A percentile compares a stretch with the other conserved stretches of the same genome.
Conservation (phyloP, 148 eudicot genomes). For the Rhododendron griersonianum region DNA sequence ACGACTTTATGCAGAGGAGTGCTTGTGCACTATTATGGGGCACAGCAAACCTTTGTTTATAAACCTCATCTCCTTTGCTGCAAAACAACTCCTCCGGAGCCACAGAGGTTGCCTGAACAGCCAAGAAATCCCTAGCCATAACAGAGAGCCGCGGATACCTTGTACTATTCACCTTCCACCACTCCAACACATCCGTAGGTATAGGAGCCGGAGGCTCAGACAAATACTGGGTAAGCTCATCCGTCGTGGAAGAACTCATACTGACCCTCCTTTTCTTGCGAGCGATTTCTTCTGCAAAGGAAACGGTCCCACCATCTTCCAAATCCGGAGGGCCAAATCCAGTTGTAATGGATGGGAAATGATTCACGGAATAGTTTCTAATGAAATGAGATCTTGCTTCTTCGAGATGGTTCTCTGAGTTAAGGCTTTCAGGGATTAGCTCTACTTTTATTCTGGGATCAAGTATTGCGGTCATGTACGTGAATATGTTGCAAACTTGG, state of each 20-base stretch:
- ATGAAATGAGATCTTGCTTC: conserved; percentile 65
- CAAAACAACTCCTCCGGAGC: conserved; percentile 67
- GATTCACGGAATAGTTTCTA: conserved; percentile 51
- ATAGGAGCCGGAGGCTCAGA: conserved; percentile 78
- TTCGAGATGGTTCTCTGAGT: conserved; percentile 49
- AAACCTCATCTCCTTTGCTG: conserved; percentile 60
- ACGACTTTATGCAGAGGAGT: conserved; percentile 60
- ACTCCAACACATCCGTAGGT: conserved; percentile 62
- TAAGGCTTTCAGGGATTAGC: conserved; percentile 69
- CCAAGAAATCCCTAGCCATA: conserved; percentile 82
- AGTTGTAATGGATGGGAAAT: conserved; percentile 41
- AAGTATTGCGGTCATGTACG: conserved; percentile 78
- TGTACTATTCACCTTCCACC: conserved; percentile 77
- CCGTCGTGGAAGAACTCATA: conserved; percentile 46
- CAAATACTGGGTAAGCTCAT: conserved; percentile 73
- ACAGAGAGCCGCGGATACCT: conserved; percentile 71
- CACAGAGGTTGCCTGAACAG: conserved; percentile 66
- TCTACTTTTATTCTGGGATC: conserved; percentile 85
- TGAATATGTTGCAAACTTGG: conserved; percentile 61
- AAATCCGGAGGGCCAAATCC: conserved; percentile 42
- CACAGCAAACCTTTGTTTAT: conserved; percentile 42
- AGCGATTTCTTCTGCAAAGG: conserved; percentile 93
- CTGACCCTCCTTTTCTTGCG: conserved; percentile 68
- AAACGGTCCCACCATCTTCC: conserved; percentile 47
- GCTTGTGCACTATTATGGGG: conserved; percentile 32